Conservation (phyloP, 345 rosid genomes). For the Heritiera fomes region DNA sequence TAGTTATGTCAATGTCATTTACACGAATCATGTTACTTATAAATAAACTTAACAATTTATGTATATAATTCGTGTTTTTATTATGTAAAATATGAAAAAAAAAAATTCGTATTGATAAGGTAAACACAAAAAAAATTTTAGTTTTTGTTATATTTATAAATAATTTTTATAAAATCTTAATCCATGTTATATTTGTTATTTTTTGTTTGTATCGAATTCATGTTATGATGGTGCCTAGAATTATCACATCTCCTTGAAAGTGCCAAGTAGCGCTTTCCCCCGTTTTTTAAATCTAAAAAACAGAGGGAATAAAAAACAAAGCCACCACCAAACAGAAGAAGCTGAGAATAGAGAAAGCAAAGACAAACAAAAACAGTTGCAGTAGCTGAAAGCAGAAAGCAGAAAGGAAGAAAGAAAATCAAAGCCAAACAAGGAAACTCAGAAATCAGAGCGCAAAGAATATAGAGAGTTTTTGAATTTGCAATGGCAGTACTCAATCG, state of each 20-base stretch:
- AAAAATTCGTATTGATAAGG: too few relatives aligned
- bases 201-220: conserved; percentile 8
- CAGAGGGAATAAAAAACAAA: neutral
- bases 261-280: conserved; percentile 6
- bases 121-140: too few relatives aligned
- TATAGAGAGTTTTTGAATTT: neutral
- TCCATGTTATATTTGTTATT: too few relatives aligned
- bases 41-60: neutral
- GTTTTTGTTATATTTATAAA: too few relatives aligned
- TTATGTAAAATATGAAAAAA: too few relatives aligned
- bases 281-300: conserved; percentile 5
- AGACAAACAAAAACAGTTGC: neutral
- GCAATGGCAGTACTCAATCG: conserved; percentile 29
- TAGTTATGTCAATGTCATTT: too few relatives aligned
- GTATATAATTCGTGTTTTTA: too few relatives aligned
- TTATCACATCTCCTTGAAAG: neutral
- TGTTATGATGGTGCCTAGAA: too few relatives aligned
- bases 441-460: neutral
- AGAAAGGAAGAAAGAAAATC: neutral
- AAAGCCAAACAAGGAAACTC: neutral
- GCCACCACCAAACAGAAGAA: neutral
- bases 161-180: too few relatives aligned
- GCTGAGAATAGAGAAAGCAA: neutral
- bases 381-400: neutral
- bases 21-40: too few relatives aligned